These are phyloP conservation scores for Ulvella scutata DNA, from an alignment of 139 green algal species.

Conservation along the genomic window DNA sequence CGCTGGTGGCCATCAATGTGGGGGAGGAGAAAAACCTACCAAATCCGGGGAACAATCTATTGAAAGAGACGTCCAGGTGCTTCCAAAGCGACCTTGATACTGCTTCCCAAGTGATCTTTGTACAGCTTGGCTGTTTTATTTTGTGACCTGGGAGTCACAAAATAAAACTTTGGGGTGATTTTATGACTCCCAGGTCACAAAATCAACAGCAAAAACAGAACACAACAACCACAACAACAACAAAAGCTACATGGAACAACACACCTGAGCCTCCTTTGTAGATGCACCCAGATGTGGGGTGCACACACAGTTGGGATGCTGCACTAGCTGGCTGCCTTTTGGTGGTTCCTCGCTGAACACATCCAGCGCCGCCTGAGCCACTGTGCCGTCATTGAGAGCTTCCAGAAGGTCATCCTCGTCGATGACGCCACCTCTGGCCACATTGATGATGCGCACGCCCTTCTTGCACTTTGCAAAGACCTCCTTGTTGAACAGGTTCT, in stretches of 20 bases:
- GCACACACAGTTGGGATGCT: conserved; percentile 67
- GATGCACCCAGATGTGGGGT: conserved; percentile 88
- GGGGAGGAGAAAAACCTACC: too few species aligned
- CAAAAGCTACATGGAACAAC: neutral
- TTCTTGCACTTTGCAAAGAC: conserved; percentile 78
- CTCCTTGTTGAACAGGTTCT: conserved; percentile 76
- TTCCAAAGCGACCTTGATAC: too few species aligned
- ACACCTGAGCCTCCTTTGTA: conserved; percentile 72
- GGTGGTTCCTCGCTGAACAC: conserved; percentile 82
- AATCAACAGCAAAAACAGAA: too few species aligned
- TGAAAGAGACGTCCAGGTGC: too few species aligned
- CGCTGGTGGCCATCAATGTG: too few species aligned
- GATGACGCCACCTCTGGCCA: conserved; percentile 87
- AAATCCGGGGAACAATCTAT: too few species aligned
- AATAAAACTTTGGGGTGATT: too few species aligned
- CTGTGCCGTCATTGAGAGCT: conserved; percentile 59
- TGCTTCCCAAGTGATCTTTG: too few species aligned
- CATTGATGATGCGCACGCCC: conserved; percentile 80
- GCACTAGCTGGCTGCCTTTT: conserved; percentile 54
- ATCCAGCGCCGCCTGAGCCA: conserved; percentile 69
- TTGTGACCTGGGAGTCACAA: too few species aligned
- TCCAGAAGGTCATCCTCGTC: conserved; percentile 63
- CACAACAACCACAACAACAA: too few species aligned
- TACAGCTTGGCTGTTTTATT: too few species aligned
- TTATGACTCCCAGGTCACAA: too few species aligned